Evolutionary conservation across 345 rosid genomes (phyloP), one percentile per base, ranked within the genome.

Genomic region (Pelargonium nanum): DNA sequence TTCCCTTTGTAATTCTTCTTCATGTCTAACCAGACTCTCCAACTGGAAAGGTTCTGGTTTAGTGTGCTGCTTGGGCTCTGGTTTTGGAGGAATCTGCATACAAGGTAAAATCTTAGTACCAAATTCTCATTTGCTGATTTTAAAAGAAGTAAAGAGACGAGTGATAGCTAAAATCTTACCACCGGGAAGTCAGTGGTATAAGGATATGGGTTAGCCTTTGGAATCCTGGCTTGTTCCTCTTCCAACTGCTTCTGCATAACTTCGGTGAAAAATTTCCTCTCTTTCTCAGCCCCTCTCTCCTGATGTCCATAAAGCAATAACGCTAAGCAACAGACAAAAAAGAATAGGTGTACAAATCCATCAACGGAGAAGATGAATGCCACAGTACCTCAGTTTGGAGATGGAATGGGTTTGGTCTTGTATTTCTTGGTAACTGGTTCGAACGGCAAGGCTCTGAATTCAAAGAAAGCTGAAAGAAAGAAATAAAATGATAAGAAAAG

Each of bases 281-380:
- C 96, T 65, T 94, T 94, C 62, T 79, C 84, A 51, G 84, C 89
- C 53, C 99, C 99, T 81, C 99, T 80, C 78, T 85, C 97, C 99
- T 94, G 81, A 65, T 61, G 59, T 23, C 26, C 7, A 40, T 12
- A 40, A 40, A 40, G 16, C 48, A 40, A 40, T 17, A 40, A 40
- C 9, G 15, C 15, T 16, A 61, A 19, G 28, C 22, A 57, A 26
- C 22, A 23, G 19, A 7, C 4, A 52, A 32, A 55, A 26, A 12
- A 0, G 32, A 28, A 54, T 23, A 25, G 1, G 1, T 26, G 13
- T 23, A n/a, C 8, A 32, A 23, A 52, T n/a, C 26, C 12, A 25
- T 55, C n/a, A 1, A 19, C 6, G 24, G 19, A 19, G 44, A 16
- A 10, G 5, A 63, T 20, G 52, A 24, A 5, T 51, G 62, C 40